Evolutionary conservation across 139 green algal species (phyloP).

Genomic region (Auxenochlorella protothecoides): DNA sequence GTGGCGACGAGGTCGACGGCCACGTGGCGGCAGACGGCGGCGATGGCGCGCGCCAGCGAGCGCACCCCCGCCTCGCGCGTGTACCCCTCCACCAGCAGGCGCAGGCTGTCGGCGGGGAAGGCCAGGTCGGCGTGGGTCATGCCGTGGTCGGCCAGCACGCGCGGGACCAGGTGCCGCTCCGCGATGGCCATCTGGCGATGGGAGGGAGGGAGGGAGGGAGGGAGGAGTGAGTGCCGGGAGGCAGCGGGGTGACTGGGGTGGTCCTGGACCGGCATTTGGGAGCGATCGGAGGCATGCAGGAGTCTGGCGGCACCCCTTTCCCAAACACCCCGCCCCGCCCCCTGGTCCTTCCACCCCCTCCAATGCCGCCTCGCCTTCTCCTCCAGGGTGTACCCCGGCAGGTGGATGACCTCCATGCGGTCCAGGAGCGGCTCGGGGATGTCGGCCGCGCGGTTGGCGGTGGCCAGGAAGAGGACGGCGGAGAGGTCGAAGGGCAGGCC

Average conservation of each 20-base stretch:
- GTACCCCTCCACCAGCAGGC: conserved; percentile 74
- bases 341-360: conserved; percentile 56
- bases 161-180: conserved; percentile 78
- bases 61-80: conserved; percentile 89
- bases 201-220: no score
- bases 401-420: conserved; percentile 70
- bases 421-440: conserved; percentile 31
- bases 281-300: neutral
- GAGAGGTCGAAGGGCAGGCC: conserved; percentile 90
- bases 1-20: conserved; percentile 55
- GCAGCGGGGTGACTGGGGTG: neutral
- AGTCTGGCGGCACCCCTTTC: neutral
- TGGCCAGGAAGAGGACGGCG: conserved; percentile 42
- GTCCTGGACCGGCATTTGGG: neutral
- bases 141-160: conserved; percentile 47
- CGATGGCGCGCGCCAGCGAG: conserved; percentile 87
- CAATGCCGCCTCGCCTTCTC: conserved; percentile 56
- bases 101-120: conserved; percentile 63
- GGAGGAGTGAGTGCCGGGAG: no score
- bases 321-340: conserved; percentile 28
- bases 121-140: conserved; percentile 39
- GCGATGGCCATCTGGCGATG: conserved; percentile 54
- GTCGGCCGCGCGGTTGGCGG: conserved; percentile 22
- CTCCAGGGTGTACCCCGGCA: conserved; percentile 71
- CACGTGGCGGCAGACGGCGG: conserved; percentile 91